Evolutionary conservation across 495 filamentous ascomycete species (phyloP), one percentile per base, ranked within the genome.

Genomic region (Podospora appendiculata): DNA sequence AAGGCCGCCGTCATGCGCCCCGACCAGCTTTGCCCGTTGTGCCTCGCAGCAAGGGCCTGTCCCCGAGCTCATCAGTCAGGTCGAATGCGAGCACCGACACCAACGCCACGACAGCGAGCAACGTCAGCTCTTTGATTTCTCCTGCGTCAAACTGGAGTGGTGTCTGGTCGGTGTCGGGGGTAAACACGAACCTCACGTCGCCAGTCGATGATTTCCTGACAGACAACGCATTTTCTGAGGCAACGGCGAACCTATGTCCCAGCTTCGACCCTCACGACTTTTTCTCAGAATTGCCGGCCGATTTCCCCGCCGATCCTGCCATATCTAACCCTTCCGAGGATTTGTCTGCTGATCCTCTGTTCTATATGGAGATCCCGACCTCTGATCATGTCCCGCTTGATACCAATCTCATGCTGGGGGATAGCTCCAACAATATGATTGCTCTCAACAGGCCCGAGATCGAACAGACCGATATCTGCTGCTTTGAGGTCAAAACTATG

Each of bases 31-130:
- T 45, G 0, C 54, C 59, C 0, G 45, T 32, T 17, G 39, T 47
- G 3, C 48, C 62, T 8, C 61, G 62, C 19, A 65, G 61, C 50
- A 69, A 67, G 43, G 58, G 58, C 16, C 53, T 71, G 16, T 64
- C 68, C 8, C 68, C 68, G 10, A 69, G 67, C 56, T 71, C 68
- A 2, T 71, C 68, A 17, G 68, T 71, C 10, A 53, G 68, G 47
- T 71, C 68, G 6, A 70, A 56, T 18, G 59, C 62, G 17, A 69
- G 66, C 53, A 67, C 66, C 16, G 63, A 68, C 33, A 64, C 56
- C 36, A 35, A 42, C 32, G 39, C 35, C 54, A 50, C 18, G 38
- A 55, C 58, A 1, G 52, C 40, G 36, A 69, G 66, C 62, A 65
- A 61, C n/a, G 59, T 50, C 46, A 70, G 65, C 52, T 66, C 63